Conservation (phyloP, 805 yeast genomes). For the Nadsonia fulvescens region DNA sequence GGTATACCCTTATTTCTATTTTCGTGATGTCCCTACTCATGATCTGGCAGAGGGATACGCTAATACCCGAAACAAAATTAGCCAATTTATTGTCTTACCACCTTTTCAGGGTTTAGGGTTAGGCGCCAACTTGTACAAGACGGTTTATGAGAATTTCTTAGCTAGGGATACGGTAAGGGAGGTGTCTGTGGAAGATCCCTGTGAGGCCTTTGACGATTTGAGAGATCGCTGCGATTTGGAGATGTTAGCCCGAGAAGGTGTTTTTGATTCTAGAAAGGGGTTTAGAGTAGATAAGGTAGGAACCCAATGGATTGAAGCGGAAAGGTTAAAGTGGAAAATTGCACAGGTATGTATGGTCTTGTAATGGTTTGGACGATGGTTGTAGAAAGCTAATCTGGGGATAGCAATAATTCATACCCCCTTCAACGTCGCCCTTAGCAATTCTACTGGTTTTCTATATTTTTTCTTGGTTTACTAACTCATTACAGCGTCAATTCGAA, state of each 20-base stretch:
- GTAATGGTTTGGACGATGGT: too few relatives aligned
- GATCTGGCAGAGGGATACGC: conserved; percentile 22
- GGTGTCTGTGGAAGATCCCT: conserved; percentile 86
- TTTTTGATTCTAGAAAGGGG: conserved; percentile 12
- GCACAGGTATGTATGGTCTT: too few relatives aligned
- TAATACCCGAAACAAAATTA: conserved; percentile 47
- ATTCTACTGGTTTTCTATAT: too few relatives aligned
- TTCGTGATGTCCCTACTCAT: conserved; percentile 34
- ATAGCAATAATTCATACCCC: too few relatives aligned
- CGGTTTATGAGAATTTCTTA: conserved; percentile 38
- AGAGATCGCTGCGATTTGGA: conserved; percentile 67
- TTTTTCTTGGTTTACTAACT: too few relatives aligned
- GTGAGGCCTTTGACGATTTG: conserved; percentile 77
- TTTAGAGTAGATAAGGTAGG: conserved; percentile 2
- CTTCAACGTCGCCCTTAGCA: too few relatives aligned
- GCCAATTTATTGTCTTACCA: conserved; percentile 76
- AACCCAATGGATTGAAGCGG: conserved; percentile 22
- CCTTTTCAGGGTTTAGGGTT: conserved; percentile 59
- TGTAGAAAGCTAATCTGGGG: too few relatives aligned
- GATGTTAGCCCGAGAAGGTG: conserved; percentile 21
- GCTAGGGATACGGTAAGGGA: conserved; percentile 37
- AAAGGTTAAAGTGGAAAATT: conserved; percentile 32
- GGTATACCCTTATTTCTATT: conserved; percentile 68
- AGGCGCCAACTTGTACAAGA: conserved; percentile 44
- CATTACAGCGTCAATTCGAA: conserved; percentile 61